phyloP scores from a whole-genome alignment of 2,329 filamentous ascomycete species.

The Penicillium sp. region DNA sequence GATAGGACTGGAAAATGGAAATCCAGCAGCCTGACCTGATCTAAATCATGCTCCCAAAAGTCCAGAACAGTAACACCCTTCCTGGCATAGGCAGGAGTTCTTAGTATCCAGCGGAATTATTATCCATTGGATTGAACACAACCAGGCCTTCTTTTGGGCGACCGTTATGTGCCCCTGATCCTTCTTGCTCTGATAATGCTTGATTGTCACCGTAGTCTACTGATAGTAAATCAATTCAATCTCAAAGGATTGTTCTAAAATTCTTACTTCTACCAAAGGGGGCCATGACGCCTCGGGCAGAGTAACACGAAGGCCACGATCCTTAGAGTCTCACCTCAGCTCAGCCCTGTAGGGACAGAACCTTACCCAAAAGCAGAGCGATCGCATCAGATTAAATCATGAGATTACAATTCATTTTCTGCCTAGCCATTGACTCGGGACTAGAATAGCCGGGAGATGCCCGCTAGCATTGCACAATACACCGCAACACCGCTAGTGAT shows the following conservation, averaged over 20 bases:
- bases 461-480: not conserved
- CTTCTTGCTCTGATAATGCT: too few relatives aligned
- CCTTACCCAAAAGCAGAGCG: not conserved
- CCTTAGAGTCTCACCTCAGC: not conserved
- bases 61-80: too few relatives aligned
- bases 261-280: not conserved
- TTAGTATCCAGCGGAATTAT: not conserved
- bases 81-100: too few relatives aligned
- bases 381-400: not conserved
- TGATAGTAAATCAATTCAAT: too few relatives aligned
- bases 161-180: too few relatives aligned
- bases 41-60: too few relatives aligned
- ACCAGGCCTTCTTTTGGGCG: too few relatives aligned
- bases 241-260: not conserved
- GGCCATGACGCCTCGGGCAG: not conserved
- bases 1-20: not conserved
- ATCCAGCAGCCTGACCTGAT: not conserved
- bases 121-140: not conserved
- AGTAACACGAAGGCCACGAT: not conserved
- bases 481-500: not conserved
- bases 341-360: not conserved
- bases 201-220: too few relatives aligned
- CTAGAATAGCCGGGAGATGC: too few relatives aligned
- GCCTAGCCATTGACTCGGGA: too few relatives aligned
- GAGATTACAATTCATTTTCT: too few relatives aligned